Evolutionary conservation across 495 filamentous ascomycete genomes (phyloP), one percentile per base, ranked within the genome.

Genomic region (Terfezia claveryi): DNA sequence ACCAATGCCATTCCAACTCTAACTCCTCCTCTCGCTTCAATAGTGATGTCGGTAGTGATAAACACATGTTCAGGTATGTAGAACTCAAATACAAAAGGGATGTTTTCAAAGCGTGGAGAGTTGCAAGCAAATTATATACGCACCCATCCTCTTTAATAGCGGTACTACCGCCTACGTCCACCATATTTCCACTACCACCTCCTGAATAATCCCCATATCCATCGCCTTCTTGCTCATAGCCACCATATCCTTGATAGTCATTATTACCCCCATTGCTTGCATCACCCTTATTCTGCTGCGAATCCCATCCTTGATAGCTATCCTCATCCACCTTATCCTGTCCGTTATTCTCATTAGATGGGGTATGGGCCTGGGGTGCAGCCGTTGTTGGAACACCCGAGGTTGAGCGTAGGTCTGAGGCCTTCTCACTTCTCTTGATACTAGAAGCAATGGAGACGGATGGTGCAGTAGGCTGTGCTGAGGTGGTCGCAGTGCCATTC

Each of bases 71-170:
- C 17, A 46, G 41, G 41, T 46, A 46, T 46, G 17, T 46, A 20
- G 17, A 9, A 46, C 41, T 46, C 14, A 46, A 46, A 14, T 46
- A 20, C 17, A 46, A 14, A 46, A 20, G 41, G 41, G 41, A 46
- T 14, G 17, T 14, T 46, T 46, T 20, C 14, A 14, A 46, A 46
- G 2, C 12, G 17, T 46, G 41, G 41, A 55, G 61, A 62, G 52
- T 62, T 54, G 56, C 62, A 62, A 60, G 61, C 56, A 57, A 65
- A 61, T 56, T 59, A 65, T 63, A 66, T 66, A 87, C 92, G 94
- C 82, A 98, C 91, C 91, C 91, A 67, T 98, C 91, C 79, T 98
- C 91, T 70, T 96, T 96, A 52, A 93, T 87, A 61, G 85, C 80
- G 69, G 64, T 83, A 64, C 68, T 79, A 64, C 65, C 70, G 55